Evolutionary conservation across 2,329 filamentous ascomycete species (phyloP).

Genomic region (Aureobasidium sp.): DNA sequence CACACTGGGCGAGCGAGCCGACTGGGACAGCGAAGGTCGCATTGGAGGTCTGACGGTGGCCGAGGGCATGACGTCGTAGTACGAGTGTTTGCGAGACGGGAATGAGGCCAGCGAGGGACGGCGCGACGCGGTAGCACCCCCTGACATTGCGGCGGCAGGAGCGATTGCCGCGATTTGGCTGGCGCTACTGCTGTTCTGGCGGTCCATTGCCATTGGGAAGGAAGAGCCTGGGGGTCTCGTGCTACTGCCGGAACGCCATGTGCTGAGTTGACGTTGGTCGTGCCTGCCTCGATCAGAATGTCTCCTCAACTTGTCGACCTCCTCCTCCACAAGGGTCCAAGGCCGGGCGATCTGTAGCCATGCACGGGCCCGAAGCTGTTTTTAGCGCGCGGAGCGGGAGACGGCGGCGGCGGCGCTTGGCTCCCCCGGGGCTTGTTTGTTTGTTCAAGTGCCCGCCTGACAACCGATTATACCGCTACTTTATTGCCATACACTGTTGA

Average conservation of each 20-base stretch:
- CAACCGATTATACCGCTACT: background rate
- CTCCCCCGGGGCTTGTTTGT: slow-evolving; percentile 1
- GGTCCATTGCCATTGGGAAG: background rate
- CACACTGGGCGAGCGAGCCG: background rate
- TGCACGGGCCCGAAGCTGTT: background rate
- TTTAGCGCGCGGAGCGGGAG: background rate
- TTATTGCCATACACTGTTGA: background rate
- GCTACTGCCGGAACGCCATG: background rate
- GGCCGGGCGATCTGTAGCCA: background rate
- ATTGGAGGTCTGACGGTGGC: background rate
- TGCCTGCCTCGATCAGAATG: background rate
- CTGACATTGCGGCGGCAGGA: slow-evolving; percentile 6
- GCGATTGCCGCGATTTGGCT: background rate
- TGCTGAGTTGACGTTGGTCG: background rate
- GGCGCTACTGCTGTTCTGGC: slow-evolving; percentile 15
- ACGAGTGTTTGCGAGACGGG: slow-evolving; percentile 26
- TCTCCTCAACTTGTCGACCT: background rate
- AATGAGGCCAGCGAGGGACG: slow-evolving; percentile 35
- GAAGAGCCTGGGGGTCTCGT: background rate
- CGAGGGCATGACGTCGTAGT: slow-evolving; percentile 10
- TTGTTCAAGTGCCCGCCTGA: slow-evolving; percentile 3
- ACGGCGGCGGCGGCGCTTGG: background rate
- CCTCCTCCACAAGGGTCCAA: slow-evolving; percentile 7
- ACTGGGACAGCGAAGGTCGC: background rate
- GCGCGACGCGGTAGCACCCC: slow-evolving; percentile 19